Percentiles rank a stretch among this genome's conserved stretches.
Evolutionary conservation across 2,329 filamentous ascomycete species (phyloP).

Genomic region (Fusarium sp.): DNA sequence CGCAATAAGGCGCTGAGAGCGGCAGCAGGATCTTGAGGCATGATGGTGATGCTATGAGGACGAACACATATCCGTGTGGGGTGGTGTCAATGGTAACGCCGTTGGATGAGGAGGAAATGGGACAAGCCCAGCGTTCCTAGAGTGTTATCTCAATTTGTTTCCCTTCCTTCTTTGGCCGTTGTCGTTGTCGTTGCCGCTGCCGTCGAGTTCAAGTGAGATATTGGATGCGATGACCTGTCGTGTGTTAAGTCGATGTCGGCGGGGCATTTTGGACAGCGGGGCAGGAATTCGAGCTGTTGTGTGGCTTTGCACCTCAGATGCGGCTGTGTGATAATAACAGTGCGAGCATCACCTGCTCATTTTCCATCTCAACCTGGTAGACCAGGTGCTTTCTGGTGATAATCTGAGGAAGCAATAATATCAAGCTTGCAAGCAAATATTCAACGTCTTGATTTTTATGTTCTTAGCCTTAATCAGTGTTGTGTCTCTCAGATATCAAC

Average conservation of each 20-base stretch:
- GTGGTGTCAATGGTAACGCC: conserved; percentile 5
- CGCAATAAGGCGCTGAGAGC: conserved; percentile 68
- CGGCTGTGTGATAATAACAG: conserved; percentile 16
- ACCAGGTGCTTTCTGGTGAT: no score
- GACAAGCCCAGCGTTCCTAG: not conserved
- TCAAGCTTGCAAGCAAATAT: no score
- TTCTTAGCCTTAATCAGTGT: not conserved
- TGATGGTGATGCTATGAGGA: conserved; percentile 45
- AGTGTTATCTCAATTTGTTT: conserved; percentile 1
- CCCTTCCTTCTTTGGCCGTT: conserved; percentile 13
- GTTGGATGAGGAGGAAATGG: not conserved
- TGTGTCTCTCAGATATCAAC: not conserved
- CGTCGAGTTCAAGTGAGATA: conserved; percentile 16
- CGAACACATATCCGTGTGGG: conserved; percentile 45
- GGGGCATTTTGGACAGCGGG: conserved; percentile 51
- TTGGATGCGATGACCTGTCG: conserved; percentile 34
- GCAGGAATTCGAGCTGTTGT: conserved; percentile 40
- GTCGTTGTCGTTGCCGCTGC: conserved; percentile 23
- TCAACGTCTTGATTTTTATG: not conserved
- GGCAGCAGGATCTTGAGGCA: conserved; percentile 63
- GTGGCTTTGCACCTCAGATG: conserved; percentile 38
- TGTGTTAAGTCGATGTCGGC: conserved; percentile 43
- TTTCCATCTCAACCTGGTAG: not conserved
- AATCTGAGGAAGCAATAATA: no score
- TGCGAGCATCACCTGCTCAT: not conserved